A percentile compares a stretch with the other conserved stretches of the same genome.
phyloP scores from a whole-genome alignment of 31 red algal genomes.

The Porphyra umbilicalis region DNA sequence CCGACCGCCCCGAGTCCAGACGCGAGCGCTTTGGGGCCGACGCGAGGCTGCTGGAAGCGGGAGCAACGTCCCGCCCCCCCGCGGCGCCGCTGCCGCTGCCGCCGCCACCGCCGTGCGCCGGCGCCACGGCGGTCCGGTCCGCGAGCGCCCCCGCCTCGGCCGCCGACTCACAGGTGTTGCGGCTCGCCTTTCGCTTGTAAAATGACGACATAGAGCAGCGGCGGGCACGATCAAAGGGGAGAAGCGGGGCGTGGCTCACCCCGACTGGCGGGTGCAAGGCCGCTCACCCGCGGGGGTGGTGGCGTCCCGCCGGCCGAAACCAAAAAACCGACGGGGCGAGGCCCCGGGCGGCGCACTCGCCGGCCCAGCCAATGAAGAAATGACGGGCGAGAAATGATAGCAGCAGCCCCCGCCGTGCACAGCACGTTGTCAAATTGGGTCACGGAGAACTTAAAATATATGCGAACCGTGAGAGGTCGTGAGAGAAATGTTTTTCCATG shows the following conservation, averaged over 20 bases:
- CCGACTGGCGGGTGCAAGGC: not conserved
- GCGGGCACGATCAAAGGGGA: not conserved
- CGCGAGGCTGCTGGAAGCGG: too few relatives aligned
- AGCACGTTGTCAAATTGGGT: too few relatives aligned
- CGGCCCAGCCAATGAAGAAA: too few relatives aligned
- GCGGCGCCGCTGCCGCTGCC: not conserved
- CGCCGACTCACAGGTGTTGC: not conserved
- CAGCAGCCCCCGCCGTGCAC: too few relatives aligned
- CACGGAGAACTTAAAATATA: too few relatives aligned
- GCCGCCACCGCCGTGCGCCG: not conserved
- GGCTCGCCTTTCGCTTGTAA: not conserved
- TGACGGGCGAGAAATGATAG: too few relatives aligned
- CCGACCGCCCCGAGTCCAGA: not conserved
- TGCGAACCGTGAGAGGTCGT: too few relatives aligned
- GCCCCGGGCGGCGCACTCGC: too few relatives aligned
- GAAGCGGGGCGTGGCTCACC: not conserved
- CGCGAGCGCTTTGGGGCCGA: not conserved
- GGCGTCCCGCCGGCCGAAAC: too few relatives aligned
- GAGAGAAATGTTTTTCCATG: too few relatives aligned
- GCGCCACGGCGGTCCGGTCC: not conserved
- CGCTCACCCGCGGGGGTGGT: too few relatives aligned
- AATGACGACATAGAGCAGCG: constrained; percentile 1
- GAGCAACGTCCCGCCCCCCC: not conserved
- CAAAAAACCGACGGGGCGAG: too few relatives aligned
- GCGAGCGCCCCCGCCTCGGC: not conserved